A percentile compares a stretch with the other conserved stretches of the same genome.
Conservation (phyloP, 2,329 filamentous ascomycete species). For the Aspergillus alliaceus region DNA sequence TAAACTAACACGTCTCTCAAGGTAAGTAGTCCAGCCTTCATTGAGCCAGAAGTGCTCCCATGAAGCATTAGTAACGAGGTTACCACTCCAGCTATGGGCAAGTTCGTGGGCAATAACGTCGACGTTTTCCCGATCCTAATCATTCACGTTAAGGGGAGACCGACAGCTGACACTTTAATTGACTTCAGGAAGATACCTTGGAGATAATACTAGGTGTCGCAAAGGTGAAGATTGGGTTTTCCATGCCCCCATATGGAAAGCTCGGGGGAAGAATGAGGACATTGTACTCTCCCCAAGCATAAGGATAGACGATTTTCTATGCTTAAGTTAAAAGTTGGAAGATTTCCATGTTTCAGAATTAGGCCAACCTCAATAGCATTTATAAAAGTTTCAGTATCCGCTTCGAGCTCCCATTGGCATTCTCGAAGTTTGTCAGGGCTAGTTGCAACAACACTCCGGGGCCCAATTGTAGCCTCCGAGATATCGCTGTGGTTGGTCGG, state of each 20-base stretch:
- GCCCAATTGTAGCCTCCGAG: constrained; percentile 79
- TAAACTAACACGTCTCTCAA: constrained; percentile 68
- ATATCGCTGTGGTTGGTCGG: constrained; percentile 64
- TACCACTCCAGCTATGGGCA: constrained; percentile 80
- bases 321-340: constrained; percentile 12
- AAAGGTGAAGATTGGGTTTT: constrained; percentile 93
- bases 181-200: constrained; percentile 50
- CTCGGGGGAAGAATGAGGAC: constrained; percentile 85
- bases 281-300: constrained; percentile 94
- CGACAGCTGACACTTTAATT: not conserved
- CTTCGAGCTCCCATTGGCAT: constrained; percentile 88
- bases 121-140: constrained; percentile 75
- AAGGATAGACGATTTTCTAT: constrained; percentile 71
- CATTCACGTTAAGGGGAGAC: not conserved
- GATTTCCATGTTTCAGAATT: not conserved
- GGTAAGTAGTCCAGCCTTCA: constrained; percentile 89
- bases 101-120: constrained; percentile 93
- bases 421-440: constrained; percentile 82
- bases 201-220: constrained; percentile 93
- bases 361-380: constrained; percentile 70
- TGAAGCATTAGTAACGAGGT: constrained; percentile 58
- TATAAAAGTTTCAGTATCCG: constrained; percentile 89
- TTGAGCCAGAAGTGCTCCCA: constrained; percentile 62
- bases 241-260: constrained; percentile 82
- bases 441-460: constrained; percentile 79